Conservation (phyloP, 768 basidiomycete species). For the Porphyrellus cyaneotinctus region DNA sequence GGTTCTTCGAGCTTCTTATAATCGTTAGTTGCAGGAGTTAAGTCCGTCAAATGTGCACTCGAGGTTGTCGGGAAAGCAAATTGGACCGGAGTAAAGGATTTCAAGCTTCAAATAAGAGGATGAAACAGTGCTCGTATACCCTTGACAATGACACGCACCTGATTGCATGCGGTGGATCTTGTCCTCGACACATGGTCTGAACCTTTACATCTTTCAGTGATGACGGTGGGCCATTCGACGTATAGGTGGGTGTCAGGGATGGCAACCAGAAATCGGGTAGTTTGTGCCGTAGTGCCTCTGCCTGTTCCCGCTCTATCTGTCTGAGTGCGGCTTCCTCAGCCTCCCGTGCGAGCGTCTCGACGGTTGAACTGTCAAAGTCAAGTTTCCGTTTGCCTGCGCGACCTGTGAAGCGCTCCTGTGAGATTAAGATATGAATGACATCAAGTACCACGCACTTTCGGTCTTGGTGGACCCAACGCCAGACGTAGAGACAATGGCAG, state of each 20-base stretch:
- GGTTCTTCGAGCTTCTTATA: conserved; percentile 49
- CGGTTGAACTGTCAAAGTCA: conserved; percentile 68
- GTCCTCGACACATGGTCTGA: conserved; percentile 85
- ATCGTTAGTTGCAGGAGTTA: conserved; percentile 35
- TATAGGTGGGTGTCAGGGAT: conserved; percentile 81
- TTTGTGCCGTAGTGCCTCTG: conserved; percentile 79
- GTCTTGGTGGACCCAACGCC: conserved; percentile 31
- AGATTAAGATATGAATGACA: neutral
- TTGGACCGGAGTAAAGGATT: conserved; percentile 76
- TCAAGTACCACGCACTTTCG: conserved; percentile 31
- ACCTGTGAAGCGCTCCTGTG: conserved; percentile 32
- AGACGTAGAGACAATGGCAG: conserved; percentile 36
- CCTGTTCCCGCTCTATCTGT: conserved; percentile 80
- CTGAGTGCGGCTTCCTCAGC: conserved; percentile 86
- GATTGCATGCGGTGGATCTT: conserved; percentile 71
- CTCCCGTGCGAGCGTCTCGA: conserved; percentile 67
- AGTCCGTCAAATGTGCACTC: conserved; percentile 36
- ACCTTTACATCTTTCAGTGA: conserved; percentile 79
- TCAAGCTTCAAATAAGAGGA: conserved; percentile 50
- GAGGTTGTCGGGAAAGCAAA: conserved; percentile 54
- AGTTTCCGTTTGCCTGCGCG: conserved; percentile 81
- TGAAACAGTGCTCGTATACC: neutral
- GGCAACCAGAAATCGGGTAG: conserved; percentile 98
- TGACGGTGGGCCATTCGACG: conserved; percentile 54
- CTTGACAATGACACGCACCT: conserved; percentile 47